These are phyloP conservation scores for Colletotrichum tropicale DNA, from an alignment of 2,329 filamentous ascomycete species.

Conservation along the genomic window DNA sequence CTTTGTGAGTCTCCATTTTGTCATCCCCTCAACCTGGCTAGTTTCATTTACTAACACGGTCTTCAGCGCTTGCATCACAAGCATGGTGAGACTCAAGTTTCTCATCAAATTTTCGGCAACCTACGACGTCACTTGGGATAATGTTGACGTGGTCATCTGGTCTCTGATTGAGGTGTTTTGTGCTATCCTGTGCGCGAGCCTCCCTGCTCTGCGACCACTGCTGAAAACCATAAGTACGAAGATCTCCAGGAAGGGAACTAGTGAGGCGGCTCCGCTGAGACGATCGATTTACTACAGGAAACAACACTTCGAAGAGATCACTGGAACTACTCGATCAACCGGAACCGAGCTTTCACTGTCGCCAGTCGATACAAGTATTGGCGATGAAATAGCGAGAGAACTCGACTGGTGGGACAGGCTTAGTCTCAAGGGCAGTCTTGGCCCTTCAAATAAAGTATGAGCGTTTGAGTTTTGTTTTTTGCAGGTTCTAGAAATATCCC, in stretches of 20 bases:
- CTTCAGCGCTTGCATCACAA: slow-evolving; percentile 16
- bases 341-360: not conserved
- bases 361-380: not conserved
- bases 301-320: not conserved
- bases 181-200: slow-evolving; percentile 46
- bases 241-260: not conserved
- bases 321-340: slow-evolving; percentile 7
- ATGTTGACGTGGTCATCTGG: slow-evolving; percentile 34
- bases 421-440: not conserved
- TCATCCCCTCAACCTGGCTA: not conserved
- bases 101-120: slow-evolving; percentile 6
- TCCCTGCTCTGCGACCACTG: slow-evolving; percentile 41
- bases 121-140: slow-evolving; percentile 22
- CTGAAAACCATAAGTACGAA: slow-evolving; percentile 21
- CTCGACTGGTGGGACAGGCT: not conserved
- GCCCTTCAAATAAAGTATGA: not conserved
- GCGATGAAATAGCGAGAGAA: not conserved
- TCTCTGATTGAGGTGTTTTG: slow-evolving; percentile 32
- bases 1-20: not conserved
- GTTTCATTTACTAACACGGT: not conserved
- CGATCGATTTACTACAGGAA: not conserved
- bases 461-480: not conserved
- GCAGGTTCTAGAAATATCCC: not conserved
- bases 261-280: not conserved
- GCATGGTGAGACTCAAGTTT: slow-evolving; percentile 20